Evolutionary conservation across 768 basidiomycete genomes (phyloP).

Genomic region (Neoboletus subvelutipes): DNA sequence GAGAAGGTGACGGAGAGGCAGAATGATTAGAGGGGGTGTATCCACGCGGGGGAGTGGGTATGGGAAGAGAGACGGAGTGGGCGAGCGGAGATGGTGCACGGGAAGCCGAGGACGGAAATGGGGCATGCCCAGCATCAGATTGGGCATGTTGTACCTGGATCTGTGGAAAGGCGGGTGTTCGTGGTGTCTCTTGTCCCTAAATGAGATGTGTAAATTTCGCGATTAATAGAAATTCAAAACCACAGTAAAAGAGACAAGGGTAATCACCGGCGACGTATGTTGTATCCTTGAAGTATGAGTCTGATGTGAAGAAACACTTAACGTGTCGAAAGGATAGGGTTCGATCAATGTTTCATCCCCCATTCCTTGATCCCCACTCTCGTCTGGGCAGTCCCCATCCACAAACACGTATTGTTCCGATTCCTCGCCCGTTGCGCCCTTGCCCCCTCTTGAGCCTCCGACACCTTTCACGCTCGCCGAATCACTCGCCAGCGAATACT

Average conservation of each 20-base stretch:
- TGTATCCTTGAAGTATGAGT: constrained; percentile 9
- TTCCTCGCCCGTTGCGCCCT: constrained; percentile 7
- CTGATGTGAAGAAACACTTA: constrained; percentile 25
- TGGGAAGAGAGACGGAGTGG: constrained; percentile 24
- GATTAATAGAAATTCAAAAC: not conserved
- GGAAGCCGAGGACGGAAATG: constrained; percentile 9
- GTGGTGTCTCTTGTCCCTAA: constrained; percentile 20
- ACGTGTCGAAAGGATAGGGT: constrained; percentile 21
- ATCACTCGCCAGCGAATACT: constrained; percentile 19
- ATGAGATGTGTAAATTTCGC: not conserved
- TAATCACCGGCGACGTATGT: constrained; percentile 16
- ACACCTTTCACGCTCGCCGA: constrained; percentile 5
- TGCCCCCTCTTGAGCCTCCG: not conserved
- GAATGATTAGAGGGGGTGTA: constrained; percentile 8
- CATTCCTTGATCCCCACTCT: constrained; percentile 4
- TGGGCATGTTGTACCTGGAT: constrained; percentile 25
- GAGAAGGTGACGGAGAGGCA: constrained; percentile 12
- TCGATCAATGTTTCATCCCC: constrained; percentile 23
- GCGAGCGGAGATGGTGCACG: constrained; percentile 26
- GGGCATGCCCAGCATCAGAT: constrained; percentile 18
- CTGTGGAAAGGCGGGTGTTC: constrained; percentile 19
- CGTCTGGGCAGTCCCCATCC: constrained; percentile 15
- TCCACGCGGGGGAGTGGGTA: constrained; percentile 11
- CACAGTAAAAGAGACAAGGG: not conserved
- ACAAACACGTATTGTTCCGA: constrained; percentile 30